A percentile compares a stretch with the other conserved stretches of the same genome.
phyloP scores from a whole-genome alignment of 2,329 filamentous ascomycete genomes.

The Botryotinia convoluta region DNA sequence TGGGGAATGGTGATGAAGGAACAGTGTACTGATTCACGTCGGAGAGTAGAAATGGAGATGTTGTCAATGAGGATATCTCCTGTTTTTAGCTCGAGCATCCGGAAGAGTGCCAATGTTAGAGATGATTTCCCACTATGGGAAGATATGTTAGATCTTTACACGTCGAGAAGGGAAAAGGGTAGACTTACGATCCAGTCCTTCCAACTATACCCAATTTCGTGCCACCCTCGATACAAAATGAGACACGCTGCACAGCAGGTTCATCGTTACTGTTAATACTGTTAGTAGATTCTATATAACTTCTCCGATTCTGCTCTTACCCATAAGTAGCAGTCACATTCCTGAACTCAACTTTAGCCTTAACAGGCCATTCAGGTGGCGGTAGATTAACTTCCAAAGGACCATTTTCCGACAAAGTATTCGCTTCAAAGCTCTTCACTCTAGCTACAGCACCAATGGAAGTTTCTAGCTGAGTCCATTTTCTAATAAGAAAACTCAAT shows the following conservation, averaged over 20 bases:
- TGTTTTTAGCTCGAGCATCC: conserved; percentile 77
- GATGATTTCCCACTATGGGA: conserved; percentile 45
- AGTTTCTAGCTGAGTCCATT: conserved; percentile 58
- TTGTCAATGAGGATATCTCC: conserved; percentile 45
- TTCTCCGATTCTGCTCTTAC: conserved; percentile 16
- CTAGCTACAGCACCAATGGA: conserved; percentile 55
- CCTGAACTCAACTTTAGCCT: conserved; percentile 28
- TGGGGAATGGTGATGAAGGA: conserved; percentile 45
- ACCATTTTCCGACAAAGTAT: conserved; percentile 43
- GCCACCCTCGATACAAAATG: conserved; percentile 46
- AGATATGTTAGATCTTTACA: background rate
- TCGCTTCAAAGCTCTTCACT: conserved; percentile 50
- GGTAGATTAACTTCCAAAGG: conserved; percentile 19
- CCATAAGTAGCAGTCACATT: conserved; percentile 30
- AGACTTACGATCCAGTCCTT: conserved; percentile 38
- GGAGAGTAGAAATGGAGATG: conserved; percentile 42
- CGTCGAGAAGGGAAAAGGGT: background rate
- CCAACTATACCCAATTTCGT: conserved; percentile 53
- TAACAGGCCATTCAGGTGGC: conserved; percentile 26
- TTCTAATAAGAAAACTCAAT: conserved; percentile 29
- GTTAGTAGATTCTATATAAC: conserved; percentile 1
- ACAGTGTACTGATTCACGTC: conserved; percentile 42
- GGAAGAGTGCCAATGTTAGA: conserved; percentile 48
- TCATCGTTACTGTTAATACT: conserved; percentile 6
- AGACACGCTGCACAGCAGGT: conserved; percentile 37